Evolutionary conservation across 345 rosid genomes (phyloP), one percentile per base, ranked within the genome.

Genomic region (Ricinus communis): DNA sequence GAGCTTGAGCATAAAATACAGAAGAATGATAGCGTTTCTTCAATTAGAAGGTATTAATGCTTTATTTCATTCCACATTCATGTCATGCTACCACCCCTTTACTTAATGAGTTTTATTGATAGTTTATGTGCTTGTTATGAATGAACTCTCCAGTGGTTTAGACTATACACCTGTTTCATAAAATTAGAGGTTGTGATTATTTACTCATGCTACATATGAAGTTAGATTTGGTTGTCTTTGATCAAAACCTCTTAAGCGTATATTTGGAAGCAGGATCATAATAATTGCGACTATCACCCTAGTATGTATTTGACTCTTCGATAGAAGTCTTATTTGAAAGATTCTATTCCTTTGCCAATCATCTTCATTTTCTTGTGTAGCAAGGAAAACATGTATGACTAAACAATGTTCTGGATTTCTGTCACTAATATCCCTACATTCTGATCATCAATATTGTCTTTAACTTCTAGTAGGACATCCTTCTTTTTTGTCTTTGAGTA

Each of bases 1-100:
- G 98, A 93, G 82, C 83, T 90, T 56, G 94, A 93, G 85, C 96
- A 88, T 71, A 91, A 77, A 73, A 80, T 79, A 62, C 82, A 30
- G 27, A 83, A 85, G 72, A 84, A 74, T 71, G 81, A 87, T 76
- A 77, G 70, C 41, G 51, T 53, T 71, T 83, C 83, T 61, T 62
- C 81, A 46, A 66, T 68, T 67, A 81, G 82, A 76, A 90, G 98
- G 98, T 95, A 85, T 55, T 62, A 49, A 46, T 74, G 24, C 22
- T 71, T 57, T 61, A 21, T 22, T 36, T 31, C 19, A 38, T 38
- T 38, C 50, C 60, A 14, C 27, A 33, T 50, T 62, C 41, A 38
- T n/a, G 22, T 68, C 19, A 14, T 31, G 13, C n/a, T 41, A 31
- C 45, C 31, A 2, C 15, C 59, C 45, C 43, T 45, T 58, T 28